phyloP scores from a whole-genome alignment of 1,284 basidiomycete species.

The Heterobasidion occidentale region DNA sequence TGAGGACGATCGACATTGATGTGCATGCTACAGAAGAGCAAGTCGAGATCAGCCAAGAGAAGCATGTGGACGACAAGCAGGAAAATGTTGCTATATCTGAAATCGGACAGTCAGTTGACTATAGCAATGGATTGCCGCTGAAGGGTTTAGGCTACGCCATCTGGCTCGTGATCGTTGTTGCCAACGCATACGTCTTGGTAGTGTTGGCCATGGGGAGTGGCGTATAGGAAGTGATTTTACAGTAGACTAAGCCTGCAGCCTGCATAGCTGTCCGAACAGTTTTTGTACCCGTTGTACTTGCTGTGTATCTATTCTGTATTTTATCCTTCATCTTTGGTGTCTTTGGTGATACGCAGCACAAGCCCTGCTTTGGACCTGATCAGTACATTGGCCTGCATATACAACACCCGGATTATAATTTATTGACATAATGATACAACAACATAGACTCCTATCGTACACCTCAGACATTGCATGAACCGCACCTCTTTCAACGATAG shows the following conservation, averaged over 20 bases:
- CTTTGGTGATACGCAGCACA: no score
- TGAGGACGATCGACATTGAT: neutral
- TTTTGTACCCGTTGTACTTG: no score
- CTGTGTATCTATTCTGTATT: no score
- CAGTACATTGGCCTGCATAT: no score
- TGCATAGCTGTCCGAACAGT: neutral
- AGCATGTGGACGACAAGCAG: neutral
- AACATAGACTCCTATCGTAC: no score
- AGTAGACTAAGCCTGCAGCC: neutral
- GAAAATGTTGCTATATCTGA: neutral
- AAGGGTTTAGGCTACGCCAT: slow-evolving; percentile 51
- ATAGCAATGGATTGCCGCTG: slow-evolving; percentile 50
- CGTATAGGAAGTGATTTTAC: neutral
- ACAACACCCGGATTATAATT: no score
- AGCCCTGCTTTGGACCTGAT: no score
- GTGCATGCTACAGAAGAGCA: neutral
- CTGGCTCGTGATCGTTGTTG: slow-evolving; percentile 56
- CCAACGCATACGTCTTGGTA: slow-evolving; percentile 62
- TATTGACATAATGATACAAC: no score
- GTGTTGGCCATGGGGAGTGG: slow-evolving; percentile 32
- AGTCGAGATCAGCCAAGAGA: slow-evolving; percentile 7
- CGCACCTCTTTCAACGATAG: neutral
- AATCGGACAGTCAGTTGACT: slow-evolving; percentile 40
- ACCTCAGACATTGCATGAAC: no score
- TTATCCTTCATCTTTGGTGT: no score